Evolutionary conservation across 169 alveolate genomes (phyloP), one percentile per base, ranked within the genome.

Genomic region (Eimeria necatrix): DNA sequence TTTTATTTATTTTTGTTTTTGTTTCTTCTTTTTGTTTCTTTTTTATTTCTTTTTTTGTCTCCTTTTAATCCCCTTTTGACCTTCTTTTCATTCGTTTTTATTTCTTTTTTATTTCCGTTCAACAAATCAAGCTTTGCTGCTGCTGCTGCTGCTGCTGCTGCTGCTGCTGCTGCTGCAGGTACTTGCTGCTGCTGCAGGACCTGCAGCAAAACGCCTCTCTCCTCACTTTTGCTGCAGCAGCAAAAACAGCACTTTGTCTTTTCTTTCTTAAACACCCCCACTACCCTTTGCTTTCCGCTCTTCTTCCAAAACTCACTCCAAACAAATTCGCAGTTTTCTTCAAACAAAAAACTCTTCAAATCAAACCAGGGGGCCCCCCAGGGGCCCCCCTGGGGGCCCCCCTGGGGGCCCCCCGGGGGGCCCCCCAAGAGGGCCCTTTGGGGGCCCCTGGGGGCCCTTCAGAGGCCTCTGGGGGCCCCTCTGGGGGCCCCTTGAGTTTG

Each of bases 191-290:
- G 26, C 91, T 96, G 71, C 95, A 95, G 2, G 97, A 96, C 73
- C 86, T 96, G 41, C 59, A 91, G 46, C 85, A 49, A 8, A 94
- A 93, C 48, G 93, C 94, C 52, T 87, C 87, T 32, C 91, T 64
- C 64, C 93, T 96, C 22, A 92, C 95, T 26, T 96, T 96, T 86
- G 93, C 80, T 70, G 96, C 96, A 5, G 94, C 95, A 51, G 95
- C 97, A 49, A 78, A 83, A 2, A 94, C 94, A 8, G 96, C 81
- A 3, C 59, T 88, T 41, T 32, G 95, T 24, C 94, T 96, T 32
- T 68, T 91, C 56, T 60, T 48, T 68, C 87, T 96, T 60, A 86
- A 87, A 68, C 97, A 96, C 26, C 95, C 93, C 85, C 94, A 87
- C 61, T 89, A 84, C 74, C 87, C 80, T 12, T 70, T 70, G 0